phyloP scores from a whole-genome alignment of 208 protist species.

The Leptomonas pyrrhocoris region DNA sequence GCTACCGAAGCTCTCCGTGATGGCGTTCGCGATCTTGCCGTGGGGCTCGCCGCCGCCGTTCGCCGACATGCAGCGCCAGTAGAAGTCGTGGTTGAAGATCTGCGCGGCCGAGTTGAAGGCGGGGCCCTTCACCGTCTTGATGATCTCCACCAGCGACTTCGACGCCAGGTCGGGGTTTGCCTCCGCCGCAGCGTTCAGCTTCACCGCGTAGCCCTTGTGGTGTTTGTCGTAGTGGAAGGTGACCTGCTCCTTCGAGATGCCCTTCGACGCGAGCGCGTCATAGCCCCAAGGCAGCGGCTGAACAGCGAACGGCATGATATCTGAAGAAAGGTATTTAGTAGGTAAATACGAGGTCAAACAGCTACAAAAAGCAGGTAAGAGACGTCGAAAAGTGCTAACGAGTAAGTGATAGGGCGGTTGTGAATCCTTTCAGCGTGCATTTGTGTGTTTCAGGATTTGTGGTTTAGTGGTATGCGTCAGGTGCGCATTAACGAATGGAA shows the following conservation, averaged over 20 bases:
- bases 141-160: conserved; percentile 87
- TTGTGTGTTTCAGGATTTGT: no score
- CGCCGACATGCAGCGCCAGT: conserved; percentile 88
- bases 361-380: neutral
- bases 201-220: conserved; percentile 90
- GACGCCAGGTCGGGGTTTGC: conserved; percentile 54
- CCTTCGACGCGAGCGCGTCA: conserved; percentile 81
- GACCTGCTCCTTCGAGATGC: conserved; percentile 87
- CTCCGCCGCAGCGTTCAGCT: conserved; percentile 87
- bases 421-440: neutral
- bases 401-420: neutral
- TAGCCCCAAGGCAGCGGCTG: conserved; percentile 79
- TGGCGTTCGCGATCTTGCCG: conserved; percentile 68
- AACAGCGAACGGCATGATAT: conserved; percentile 68
- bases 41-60: conserved; percentile 63
- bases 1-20: conserved; percentile 81
- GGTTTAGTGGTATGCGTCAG: no score
- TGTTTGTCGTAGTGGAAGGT: conserved; percentile 94
- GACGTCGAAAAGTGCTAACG: neutral
- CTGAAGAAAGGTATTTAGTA: neutral
- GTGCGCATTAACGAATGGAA: no score
- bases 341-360: neutral
- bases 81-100: conserved; percentile 96
- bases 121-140: conserved; percentile 79
- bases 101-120: conserved; percentile 94